These are phyloP conservation scores for Arabidopsis arenosa DNA, from an alignment of 345 rosid species.

Conservation along the genomic window DNA sequence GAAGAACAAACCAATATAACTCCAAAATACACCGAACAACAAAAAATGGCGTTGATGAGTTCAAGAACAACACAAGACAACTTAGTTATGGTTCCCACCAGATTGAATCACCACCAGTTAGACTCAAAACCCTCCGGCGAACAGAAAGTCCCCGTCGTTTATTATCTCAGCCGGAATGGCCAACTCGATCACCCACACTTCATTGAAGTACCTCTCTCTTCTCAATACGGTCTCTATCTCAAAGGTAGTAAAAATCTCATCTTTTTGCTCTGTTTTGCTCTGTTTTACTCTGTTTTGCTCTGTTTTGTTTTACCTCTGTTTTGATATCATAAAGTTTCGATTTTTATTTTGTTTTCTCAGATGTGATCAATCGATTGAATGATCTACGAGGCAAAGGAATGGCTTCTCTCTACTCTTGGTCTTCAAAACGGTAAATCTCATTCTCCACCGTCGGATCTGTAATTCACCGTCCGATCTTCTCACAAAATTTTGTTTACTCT, in stretches of 20 bases:
- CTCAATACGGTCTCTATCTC: conserved; percentile 71
- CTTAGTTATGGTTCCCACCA: conserved; percentile 39
- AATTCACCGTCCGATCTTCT: background rate
- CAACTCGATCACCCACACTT: conserved; percentile 91
- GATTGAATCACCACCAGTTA: conserved; percentile 37
- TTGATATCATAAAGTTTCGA: background rate
- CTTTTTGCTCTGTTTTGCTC: conserved; percentile 1
- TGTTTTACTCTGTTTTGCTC: background rate
- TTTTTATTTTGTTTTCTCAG: conserved; percentile 47
- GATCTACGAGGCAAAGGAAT: conserved; percentile 77
- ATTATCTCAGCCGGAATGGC: conserved; percentile 74
- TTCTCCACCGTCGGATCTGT: conserved; percentile 1
- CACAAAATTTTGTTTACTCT: background rate
- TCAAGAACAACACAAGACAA: conserved; percentile 47
- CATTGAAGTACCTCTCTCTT: conserved; percentile 79
- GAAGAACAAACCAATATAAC: background rate
- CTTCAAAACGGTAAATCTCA: conserved; percentile 12
- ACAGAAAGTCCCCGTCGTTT: conserved; percentile 69
- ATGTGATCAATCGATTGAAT: conserved; percentile 71
- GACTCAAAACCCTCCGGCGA: conserved; percentile 49
- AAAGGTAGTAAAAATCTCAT: conserved; percentile 50
- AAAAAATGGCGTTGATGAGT: conserved; percentile 51
- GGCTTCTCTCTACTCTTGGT: conserved; percentile 51
- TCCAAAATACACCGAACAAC: background rate
- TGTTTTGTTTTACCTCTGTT: background rate